These are phyloP conservation scores for Haplosporangium gracile DNA, from an alignment of 192 early-diverging fungal genomes.

Conservation along the genomic window DNA sequence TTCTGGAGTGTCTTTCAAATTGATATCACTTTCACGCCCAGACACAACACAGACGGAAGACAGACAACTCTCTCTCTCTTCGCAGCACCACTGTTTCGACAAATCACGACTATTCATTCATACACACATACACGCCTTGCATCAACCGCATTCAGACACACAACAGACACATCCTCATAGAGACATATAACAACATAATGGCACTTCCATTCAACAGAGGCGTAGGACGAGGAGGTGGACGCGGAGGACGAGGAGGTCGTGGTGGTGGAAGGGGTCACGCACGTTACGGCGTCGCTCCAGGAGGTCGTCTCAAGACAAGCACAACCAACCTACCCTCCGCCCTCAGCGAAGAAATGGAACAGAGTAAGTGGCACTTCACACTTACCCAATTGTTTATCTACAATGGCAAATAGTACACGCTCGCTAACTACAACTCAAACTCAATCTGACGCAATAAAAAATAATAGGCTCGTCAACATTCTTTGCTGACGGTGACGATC, in stretches of 20 bases:
- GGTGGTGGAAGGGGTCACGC: slow-evolving; percentile 37
- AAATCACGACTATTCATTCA: neutral
- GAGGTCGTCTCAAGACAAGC: slow-evolving; percentile 55
- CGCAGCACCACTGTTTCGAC: neutral
- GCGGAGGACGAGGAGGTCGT: slow-evolving; percentile 13
- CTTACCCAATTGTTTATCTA: neutral
- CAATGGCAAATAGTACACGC: too few species aligned
- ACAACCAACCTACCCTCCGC: slow-evolving; percentile 57
- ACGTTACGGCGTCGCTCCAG: slow-evolving; percentile 39
- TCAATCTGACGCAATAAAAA: neutral
- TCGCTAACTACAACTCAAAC: neutral
- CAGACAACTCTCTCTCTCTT: too few species aligned
- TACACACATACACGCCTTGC: neutral
- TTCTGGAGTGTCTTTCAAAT: neutral
- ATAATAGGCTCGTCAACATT: slow-evolving; percentile 38
- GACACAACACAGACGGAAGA: neutral
- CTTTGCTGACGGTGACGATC: slow-evolving; percentile 59
- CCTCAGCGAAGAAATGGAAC: slow-evolving; percentile 53
- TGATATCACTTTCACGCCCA: neutral
- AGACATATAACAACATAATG: slow-evolving; percentile 16
- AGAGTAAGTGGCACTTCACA: slow-evolving; percentile 24
- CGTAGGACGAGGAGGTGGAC: slow-evolving; percentile 20
- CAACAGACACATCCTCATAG: neutral
- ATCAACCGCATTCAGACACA: neutral
- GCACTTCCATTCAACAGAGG: slow-evolving; percentile 50